phyloP scores from a whole-genome alignment of 1,139 yeast genomes.

The Debaryomycetaceae sp. region DNA sequence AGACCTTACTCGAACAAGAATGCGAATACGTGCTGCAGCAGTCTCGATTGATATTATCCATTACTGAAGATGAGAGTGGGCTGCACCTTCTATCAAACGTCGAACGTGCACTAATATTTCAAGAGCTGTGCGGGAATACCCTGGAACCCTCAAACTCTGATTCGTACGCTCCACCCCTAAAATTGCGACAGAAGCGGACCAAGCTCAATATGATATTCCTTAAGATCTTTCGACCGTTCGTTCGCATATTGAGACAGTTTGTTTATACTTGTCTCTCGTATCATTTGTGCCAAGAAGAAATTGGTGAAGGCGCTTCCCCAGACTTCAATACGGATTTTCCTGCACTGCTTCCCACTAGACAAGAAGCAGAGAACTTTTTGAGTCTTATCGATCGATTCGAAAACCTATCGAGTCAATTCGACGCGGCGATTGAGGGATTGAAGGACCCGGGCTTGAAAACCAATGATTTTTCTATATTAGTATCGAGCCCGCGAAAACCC shows the following conservation, averaged over 20 bases:
- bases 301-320: conserved; percentile 15
- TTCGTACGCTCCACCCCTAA: conserved; percentile 18
- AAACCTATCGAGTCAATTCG: conserved; percentile 4
- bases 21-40: conserved; percentile 41
- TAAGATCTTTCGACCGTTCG: conserved; percentile 21
- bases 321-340: conserved; percentile 8
- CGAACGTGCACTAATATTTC: conserved; percentile 26
- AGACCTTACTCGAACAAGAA: conserved; percentile 28
- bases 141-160: conserved; percentile 12
- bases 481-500: conserved; percentile 29
- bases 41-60: conserved; percentile 27
- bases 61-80: conserved; percentile 29
- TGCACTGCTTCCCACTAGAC: conserved; percentile 16
- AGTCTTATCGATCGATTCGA: conserved; percentile 16
- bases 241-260: conserved; percentile 21
- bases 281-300: conserved; percentile 16
- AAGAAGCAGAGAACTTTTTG: conserved; percentile 22
- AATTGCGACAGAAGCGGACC: conserved; percentile 21
- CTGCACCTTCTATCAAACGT: conserved; percentile 13
- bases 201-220: conserved; percentile 27
- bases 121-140: conserved; percentile 5
- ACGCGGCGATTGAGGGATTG: conserved; percentile 1
- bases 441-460: too few species aligned
- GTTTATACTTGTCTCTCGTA: conserved; percentile 17
- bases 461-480: conserved; percentile 16